phyloP scores from a whole-genome alignment of 495 filamentous ascomycete genomes.

The Opeltia flavorubescens region DNA sequence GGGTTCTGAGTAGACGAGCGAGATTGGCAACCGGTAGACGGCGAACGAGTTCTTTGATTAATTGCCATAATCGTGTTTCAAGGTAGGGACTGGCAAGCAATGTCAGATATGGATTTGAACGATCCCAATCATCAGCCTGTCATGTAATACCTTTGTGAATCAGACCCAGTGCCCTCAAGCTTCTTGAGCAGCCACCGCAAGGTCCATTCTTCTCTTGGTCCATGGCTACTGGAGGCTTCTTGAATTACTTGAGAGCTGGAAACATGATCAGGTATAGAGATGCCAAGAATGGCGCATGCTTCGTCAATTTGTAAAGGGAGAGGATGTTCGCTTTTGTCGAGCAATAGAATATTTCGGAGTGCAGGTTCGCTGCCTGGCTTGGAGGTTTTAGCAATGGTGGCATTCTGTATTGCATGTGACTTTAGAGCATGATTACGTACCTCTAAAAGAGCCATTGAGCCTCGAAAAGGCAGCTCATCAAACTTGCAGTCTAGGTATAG shows the following conservation, averaged over 20 bases:
- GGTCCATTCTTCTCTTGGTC: constrained; percentile 49
- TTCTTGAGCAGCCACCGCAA: constrained; percentile 54
- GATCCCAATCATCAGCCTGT: constrained; percentile 3
- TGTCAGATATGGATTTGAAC: constrained; percentile 7
- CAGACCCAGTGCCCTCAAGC: constrained; percentile 25
- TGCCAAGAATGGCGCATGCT: constrained; percentile 33
- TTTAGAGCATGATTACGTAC: neutral
- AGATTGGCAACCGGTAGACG: constrained; percentile 29
- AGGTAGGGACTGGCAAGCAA: constrained; percentile 23
- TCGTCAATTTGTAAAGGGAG: constrained; percentile 28
- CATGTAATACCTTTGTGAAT: constrained; percentile 15
- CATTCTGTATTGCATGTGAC: neutral
- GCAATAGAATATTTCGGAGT: constrained; percentile 36
- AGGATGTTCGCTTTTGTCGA: constrained; percentile 34
- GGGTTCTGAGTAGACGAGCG: constrained; percentile 34
- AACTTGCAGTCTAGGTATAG: no score
- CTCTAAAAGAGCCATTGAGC: no score
- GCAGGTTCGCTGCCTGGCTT: constrained; percentile 7
- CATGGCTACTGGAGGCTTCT: neutral
- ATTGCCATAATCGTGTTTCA: constrained; percentile 31
- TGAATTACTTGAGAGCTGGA: neutral
- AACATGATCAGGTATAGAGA: constrained; percentile 19
- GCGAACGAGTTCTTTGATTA: constrained; percentile 33
- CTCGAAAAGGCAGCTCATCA: no score
- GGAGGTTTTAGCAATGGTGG: neutral